Evolutionary conservation across 2,329 filamentous ascomycete genomes (phyloP).

Genomic region (Biscogniauxia marginata): DNA sequence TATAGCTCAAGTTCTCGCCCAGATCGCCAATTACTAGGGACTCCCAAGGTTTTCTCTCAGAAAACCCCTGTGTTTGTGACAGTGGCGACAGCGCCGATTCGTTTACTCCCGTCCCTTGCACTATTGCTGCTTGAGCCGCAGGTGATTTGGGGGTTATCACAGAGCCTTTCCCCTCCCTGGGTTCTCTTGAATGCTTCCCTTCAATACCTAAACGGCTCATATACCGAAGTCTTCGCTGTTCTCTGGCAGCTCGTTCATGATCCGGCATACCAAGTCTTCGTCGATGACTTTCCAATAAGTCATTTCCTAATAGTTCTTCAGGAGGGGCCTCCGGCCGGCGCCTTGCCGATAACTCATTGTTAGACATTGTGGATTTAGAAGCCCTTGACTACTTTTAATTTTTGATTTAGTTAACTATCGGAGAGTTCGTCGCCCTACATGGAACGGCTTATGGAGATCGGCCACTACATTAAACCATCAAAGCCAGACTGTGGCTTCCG

Average conservation of each 20-base stretch:
- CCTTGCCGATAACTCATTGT: background rate
- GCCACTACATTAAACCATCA: constrained; percentile 5
- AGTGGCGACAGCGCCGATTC: background rate
- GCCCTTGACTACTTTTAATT: background rate
- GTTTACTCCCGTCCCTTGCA: background rate
- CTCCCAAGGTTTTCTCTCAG: constrained; percentile 26
- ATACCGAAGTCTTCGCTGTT: constrained; percentile 17
- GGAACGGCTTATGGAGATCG: background rate
- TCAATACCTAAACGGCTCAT: background rate
- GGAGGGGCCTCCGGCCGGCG: background rate
- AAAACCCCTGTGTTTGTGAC: constrained; percentile 1
- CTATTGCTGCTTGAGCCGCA: background rate
- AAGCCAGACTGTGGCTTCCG: constrained; percentile 12
- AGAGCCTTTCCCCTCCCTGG: constrained; percentile 3
- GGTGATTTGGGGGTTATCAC: background rate
- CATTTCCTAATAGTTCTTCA: background rate
- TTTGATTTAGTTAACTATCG: background rate
- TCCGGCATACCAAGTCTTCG: constrained; percentile 22
- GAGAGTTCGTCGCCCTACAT: background rate
- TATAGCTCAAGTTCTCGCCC: constrained; percentile 36
- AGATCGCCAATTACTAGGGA: constrained; percentile 37
- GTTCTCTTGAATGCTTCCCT: constrained; percentile 1
- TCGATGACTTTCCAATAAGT: background rate
- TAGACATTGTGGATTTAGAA: constrained; percentile 2
- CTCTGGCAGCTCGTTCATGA: constrained; percentile 19